Evolutionary conservation across 305 asterid genomes (phyloP), one percentile per base, ranked within the genome.

Genomic region (Caryopteris hybrid): DNA sequence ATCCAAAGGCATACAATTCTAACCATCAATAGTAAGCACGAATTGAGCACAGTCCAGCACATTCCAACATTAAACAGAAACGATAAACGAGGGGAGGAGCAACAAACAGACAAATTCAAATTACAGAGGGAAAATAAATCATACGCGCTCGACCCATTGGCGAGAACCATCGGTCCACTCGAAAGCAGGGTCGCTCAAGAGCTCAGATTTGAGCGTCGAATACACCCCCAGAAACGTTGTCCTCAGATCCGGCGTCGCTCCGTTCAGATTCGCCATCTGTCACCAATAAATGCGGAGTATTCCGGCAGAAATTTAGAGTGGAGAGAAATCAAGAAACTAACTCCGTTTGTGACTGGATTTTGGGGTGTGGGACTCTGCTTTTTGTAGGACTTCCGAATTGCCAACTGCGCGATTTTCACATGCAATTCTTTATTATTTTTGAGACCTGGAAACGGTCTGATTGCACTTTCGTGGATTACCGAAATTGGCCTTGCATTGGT

Each of bases 121-220:
- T 14, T 5, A 8, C 16, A 13, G 64, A 8, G 10, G 62, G 7
- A 31, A 41, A 33, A 56, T 8, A 53, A 34, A 45, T 12, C 79
- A 27, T 27, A 89, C 98, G 91, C 83, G 78, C 17, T 92, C 93
- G 54, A 92, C 91, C 96, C 97, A 92, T 61, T 81, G 84, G 67
- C 82, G 85, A 75, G 93, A 81, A 53, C 73, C 87, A 66, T 84
- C 85, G 39, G 84, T 80, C 95, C 95, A 88, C 66, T 92, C 96
- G 47, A 92, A 85, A 76, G 85, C 89, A 60, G 88, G 87, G 73
- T 92, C 98, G n/a, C 51, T 82, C 78, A 90, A 70, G 34, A 92
- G 87, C 84, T 92, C 95, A 39, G 97, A 89, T 90, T 92, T 92
- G 69, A 92, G 84, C 20, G 70, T 76, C 0, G 87, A 45, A 60